phyloP scores from a whole-genome alignment of 768 basidiomycete species.

The Fomitopsis serialis region DNA sequence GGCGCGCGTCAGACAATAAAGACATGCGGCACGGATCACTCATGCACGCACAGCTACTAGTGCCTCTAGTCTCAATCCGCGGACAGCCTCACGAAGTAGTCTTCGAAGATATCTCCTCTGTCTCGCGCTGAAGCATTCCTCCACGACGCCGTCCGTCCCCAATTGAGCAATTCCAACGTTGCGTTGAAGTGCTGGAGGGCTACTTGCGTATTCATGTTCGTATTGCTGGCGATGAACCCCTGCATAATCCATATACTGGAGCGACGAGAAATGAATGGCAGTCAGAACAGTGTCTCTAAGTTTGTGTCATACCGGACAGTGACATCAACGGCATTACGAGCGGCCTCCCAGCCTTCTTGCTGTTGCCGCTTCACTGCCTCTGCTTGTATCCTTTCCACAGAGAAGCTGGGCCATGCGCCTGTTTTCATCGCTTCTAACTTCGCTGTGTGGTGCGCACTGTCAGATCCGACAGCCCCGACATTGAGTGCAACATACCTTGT shows the following conservation, averaged over 20 bases:
- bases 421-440: constrained; percentile 14
- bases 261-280: neutral
- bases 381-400: constrained; percentile 14
- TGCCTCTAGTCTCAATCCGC: constrained; percentile 26
- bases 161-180: constrained; percentile 36
- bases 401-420: constrained; percentile 16
- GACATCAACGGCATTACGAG: constrained; percentile 28
- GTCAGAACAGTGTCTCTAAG: constrained; percentile 2
- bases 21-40: no score
- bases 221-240: constrained; percentile 25
- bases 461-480: neutral
- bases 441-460: constrained; percentile 3
- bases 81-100: constrained; percentile 36
- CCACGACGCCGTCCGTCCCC: constrained; percentile 34
- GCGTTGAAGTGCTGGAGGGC: constrained; percentile 30
- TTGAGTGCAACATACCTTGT: neutral
- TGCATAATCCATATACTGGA: constrained; percentile 35
- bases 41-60: constrained; percentile 28
- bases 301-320: constrained; percentile 30
- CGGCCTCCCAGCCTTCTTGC: constrained; percentile 21
- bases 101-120: constrained; percentile 39
- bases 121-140: constrained; percentile 29
- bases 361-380: constrained; percentile 17
- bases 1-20: no score
- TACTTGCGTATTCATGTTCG: constrained; percentile 10